Evolutionary conservation across 1,284 basidiomycete genomes (phyloP).

Genomic region (Irpex sp.): DNA sequence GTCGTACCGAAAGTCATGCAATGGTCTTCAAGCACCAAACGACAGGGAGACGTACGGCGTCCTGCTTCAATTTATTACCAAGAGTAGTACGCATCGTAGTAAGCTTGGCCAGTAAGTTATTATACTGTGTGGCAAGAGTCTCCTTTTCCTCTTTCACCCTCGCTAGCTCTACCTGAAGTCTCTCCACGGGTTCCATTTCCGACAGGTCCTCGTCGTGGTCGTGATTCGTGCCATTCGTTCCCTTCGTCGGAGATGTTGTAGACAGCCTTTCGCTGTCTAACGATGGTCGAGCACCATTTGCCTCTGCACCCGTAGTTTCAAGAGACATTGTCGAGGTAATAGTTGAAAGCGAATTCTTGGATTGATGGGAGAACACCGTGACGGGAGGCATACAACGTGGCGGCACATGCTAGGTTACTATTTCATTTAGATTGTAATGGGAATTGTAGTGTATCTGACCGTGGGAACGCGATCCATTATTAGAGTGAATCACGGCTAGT

Average conservation of each 20-base stretch:
- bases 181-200: conserved; percentile 43
- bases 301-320: background rate
- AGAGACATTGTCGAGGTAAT: conserved; percentile 4
- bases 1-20: conserved; percentile 23
- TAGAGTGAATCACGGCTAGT: background rate
- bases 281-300: conserved; percentile 21
- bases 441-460: background rate
- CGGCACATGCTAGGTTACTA: background rate
- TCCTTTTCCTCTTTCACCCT: conserved; percentile 81
- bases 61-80: conserved; percentile 93
- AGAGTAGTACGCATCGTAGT: conserved; percentile 92
- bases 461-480: background rate
- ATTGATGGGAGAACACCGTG: background rate
- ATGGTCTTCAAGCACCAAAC: conserved; percentile 13
- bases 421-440: background rate
- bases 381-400: background rate
- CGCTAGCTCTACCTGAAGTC: conserved; percentile 56
- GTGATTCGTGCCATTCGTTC: conserved; percentile 20
- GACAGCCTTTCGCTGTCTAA: conserved; percentile 23
- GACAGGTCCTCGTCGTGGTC: conserved; percentile 21
- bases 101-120: conserved; percentile 82
- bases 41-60: conserved; percentile 72
- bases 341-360: background rate
- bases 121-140: conserved; percentile 80
- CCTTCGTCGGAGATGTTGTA: conserved; percentile 25